Percentiles rank a stretch among this genome's conserved stretches.
Conservation (phyloP, 768 basidiomycete species). For the Tylopilus felleus region DNA sequence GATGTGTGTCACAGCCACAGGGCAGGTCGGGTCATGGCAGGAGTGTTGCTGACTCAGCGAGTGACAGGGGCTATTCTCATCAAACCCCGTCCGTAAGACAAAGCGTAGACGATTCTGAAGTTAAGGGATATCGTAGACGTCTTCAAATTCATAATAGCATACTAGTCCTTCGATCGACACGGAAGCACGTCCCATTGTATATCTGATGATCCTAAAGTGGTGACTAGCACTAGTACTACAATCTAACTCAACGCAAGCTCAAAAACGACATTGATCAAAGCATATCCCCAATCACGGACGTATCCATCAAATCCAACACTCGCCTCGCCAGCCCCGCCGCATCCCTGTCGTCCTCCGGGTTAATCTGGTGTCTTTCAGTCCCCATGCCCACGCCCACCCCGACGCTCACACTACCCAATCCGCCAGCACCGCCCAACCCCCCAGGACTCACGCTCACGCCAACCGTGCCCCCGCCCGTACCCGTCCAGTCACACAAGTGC, state of each 20-base stretch:
- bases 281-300: constrained; percentile 23
- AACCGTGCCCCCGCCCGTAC: constrained; percentile 2
- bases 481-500: constrained; percentile 41
- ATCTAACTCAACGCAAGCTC: not conserved
- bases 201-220: too few species aligned
- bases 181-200: too few species aligned
- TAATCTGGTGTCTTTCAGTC: constrained; percentile 31
- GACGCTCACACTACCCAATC: constrained; percentile 5
- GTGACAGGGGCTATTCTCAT: too few species aligned
- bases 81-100: too few species aligned
- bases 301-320: constrained; percentile 51
- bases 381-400: constrained; percentile 2
- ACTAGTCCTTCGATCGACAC: too few species aligned
- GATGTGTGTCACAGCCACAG: too few species aligned
- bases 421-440: constrained; percentile 19
- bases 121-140: too few species aligned
- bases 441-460: constrained; percentile 31
- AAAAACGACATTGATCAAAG: constrained; percentile 11
- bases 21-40: too few species aligned
- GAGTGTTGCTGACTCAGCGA: too few species aligned
- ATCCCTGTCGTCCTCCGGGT: constrained; percentile 58
- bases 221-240: too few species aligned
- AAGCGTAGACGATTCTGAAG: too few species aligned
- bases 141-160: too few species aligned
- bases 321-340: constrained; percentile 53